Conservation (phyloP, 345 rosid species). For the Citrus maxima region DNA sequence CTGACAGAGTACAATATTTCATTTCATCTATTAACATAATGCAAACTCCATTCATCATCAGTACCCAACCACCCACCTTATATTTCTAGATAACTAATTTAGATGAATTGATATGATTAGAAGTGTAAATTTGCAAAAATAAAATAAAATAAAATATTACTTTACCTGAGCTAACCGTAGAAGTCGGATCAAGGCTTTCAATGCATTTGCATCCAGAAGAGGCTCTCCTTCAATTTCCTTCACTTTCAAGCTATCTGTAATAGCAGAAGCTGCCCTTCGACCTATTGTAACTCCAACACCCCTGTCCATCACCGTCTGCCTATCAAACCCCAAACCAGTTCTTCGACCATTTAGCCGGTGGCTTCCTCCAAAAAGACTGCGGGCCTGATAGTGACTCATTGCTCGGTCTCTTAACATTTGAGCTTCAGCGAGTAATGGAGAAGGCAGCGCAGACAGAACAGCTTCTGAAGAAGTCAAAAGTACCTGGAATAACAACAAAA, state of each 20-base stretch:
- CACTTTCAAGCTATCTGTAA: conserved; percentile 61
- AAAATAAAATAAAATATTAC: conserved; percentile 4
- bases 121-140: too few relatives aligned
- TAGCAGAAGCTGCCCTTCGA: conserved; percentile 59
- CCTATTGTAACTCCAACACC: conserved; percentile 89
- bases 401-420: conserved; percentile 96
- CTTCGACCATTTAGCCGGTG: conserved; percentile 73
- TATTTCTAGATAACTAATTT: too few relatives aligned
- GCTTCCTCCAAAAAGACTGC: conserved; percentile 79
- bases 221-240: conserved; percentile 91
- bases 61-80: neutral
- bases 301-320: conserved; percentile 89
- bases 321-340: conserved; percentile 87
- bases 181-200: conserved; percentile 78
- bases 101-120: too few relatives aligned
- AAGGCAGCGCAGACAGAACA: conserved; percentile 86
- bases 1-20: neutral
- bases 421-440: conserved; percentile 94
- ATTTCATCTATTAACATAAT: neutral
- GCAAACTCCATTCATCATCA: neutral
- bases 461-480: conserved; percentile 96
- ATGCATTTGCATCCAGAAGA: conserved; percentile 64
- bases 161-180: conserved; percentile 84
- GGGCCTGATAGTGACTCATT: conserved; percentile 97
- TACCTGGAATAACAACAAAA: conserved; percentile 50